These are phyloP conservation scores for Antrodiella citrinella DNA, from an alignment of 768 basidiomycete genomes.

Conservation along the genomic window DNA sequence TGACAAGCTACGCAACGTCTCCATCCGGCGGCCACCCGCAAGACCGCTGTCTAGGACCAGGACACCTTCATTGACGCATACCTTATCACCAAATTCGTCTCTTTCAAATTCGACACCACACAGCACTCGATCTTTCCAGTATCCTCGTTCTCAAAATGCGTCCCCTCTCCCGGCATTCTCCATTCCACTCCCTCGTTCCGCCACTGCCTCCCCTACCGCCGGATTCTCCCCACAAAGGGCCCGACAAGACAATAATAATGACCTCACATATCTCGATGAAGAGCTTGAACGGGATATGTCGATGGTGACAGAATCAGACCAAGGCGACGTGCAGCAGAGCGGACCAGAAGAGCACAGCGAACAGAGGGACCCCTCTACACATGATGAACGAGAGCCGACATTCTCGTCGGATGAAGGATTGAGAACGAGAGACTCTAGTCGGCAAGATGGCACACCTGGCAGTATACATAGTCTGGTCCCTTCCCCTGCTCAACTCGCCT, in stretches of 20 bases:
- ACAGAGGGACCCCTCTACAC: not conserved
- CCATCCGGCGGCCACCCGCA: conserved; percentile 19
- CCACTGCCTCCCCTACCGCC: conserved; percentile 17
- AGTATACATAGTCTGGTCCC: conserved; percentile 11
- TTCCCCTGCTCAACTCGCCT: conserved; percentile 31
- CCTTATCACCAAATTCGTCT: conserved; percentile 21
- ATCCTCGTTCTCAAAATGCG: conserved; percentile 28
- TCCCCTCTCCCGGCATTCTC: conserved; percentile 37
- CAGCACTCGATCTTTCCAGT: conserved; percentile 37
- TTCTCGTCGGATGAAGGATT: conserved; percentile 58
- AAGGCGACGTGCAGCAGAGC: not conserved
- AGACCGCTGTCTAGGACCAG: conserved; percentile 17
- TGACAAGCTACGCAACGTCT: conserved; percentile 21
- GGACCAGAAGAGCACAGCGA: conserved; percentile 2
- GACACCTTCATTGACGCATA: conserved; percentile 28
- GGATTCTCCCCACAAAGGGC: not conserved
- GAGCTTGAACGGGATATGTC: not conserved
- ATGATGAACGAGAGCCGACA: conserved; percentile 41
- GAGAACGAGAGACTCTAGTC: conserved; percentile 5
- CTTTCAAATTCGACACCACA: conserved; percentile 26
- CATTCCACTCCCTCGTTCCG: conserved; percentile 33
- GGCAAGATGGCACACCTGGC: not conserved
- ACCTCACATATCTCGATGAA: not conserved
- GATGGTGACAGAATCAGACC: conserved; percentile 4
- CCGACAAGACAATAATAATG: not conserved